Percentiles rank a stretch among this genome's conserved stretches.
phyloP scores from a whole-genome alignment of 805 yeast species.

The Barnettozyma californica region DNA sequence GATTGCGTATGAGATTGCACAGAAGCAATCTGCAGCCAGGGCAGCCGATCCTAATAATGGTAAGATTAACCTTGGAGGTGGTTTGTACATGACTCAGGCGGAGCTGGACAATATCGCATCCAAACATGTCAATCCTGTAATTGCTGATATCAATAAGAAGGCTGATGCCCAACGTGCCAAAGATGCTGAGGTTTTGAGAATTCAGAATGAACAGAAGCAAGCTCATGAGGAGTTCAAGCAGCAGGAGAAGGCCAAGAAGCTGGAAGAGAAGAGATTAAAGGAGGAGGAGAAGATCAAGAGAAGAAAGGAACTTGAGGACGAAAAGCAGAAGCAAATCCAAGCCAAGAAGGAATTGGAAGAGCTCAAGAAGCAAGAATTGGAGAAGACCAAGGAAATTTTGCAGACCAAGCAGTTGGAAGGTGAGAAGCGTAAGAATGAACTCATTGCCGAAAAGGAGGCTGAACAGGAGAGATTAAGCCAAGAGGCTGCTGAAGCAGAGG shows the following conservation, averaged over 20 bases:
- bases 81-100: constrained; percentile 64
- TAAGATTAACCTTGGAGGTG: constrained; percentile 82
- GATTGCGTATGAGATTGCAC: constrained; percentile 74
- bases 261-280: constrained; percentile 35
- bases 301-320: constrained; percentile 31
- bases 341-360: constrained; percentile 23
- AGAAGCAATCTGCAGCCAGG: constrained; percentile 57
- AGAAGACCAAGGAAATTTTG: constrained; percentile 33
- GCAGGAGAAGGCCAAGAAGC: constrained; percentile 33
- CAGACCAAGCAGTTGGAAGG: constrained; percentile 28
- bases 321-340: constrained; percentile 28
- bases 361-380: constrained; percentile 32
- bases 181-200: constrained; percentile 40
- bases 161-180: constrained; percentile 63
- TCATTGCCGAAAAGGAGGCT: constrained; percentile 28
- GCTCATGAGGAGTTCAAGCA: constrained; percentile 37
- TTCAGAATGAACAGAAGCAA: constrained; percentile 32
- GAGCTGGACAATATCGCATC: constrained; percentile 81
- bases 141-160: constrained; percentile 63
- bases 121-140: constrained; percentile 75
- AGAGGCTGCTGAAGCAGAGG: constrained; percentile 36
- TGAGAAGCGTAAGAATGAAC: constrained; percentile 21
- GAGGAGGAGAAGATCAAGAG: constrained; percentile 30
- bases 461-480: constrained; percentile 20
- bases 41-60: constrained; percentile 34